Evolutionary conservation across 2,329 filamentous ascomycete genomes (phyloP).

Genomic region (Apiospora malaysiana): DNA sequence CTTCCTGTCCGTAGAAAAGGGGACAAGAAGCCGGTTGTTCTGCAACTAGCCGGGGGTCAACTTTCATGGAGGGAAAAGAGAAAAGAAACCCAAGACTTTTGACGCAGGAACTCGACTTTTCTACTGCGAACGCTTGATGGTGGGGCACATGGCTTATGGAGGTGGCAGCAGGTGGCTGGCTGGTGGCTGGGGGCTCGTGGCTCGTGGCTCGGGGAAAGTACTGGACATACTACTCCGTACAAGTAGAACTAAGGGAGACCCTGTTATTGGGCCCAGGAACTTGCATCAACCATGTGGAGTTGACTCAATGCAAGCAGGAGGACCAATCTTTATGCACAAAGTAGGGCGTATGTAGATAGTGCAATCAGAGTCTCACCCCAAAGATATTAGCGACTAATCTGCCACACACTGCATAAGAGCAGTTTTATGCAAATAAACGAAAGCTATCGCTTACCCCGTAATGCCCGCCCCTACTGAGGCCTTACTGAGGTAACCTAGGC

Average conservation of each 20-base stretch:
- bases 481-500: background rate
- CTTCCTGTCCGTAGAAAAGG: constrained; percentile 50
- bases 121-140: background rate
- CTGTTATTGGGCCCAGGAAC: background rate
- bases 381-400: background rate
- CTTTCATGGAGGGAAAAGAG: constrained; percentile 51
- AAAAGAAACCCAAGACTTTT: constrained; percentile 28
- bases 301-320: background rate
- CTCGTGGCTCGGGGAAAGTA: too few relatives aligned
- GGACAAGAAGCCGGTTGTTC: constrained; percentile 58
- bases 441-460: background rate
- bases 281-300: constrained; percentile 1
- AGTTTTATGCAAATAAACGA: background rate
- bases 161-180: background rate
- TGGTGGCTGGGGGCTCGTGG: too few relatives aligned
- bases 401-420: background rate
- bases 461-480: background rate
- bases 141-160: background rate
- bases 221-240: too few relatives aligned
- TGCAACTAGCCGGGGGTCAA: constrained; percentile 60
- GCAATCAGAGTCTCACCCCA: background rate
- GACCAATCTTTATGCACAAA: background rate
- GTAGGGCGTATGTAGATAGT: background rate
- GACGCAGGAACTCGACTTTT: constrained; percentile 30
- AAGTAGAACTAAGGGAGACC: background rate